Evolutionary conservation across 495 filamentous ascomycete species (phyloP).

Genomic region (Acidiella bohemica): DNA sequence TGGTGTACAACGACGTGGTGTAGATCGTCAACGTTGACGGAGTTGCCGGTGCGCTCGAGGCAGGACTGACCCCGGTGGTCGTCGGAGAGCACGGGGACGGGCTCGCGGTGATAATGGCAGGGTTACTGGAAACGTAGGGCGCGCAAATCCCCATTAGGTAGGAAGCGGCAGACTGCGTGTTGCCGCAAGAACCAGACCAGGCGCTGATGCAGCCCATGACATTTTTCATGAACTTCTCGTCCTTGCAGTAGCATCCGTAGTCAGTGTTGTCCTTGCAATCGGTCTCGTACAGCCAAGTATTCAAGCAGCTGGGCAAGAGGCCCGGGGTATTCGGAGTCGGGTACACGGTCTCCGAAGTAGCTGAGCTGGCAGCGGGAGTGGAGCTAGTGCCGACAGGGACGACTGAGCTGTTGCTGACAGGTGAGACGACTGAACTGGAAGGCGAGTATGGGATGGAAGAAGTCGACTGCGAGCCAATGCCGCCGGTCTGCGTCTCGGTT

Average conservation of each 20-base stretch:
- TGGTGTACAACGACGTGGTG: slow-evolving; percentile 8
- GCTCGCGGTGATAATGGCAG: slow-evolving; percentile 65
- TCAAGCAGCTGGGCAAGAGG: slow-evolving; percentile 76
- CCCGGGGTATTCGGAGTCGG: slow-evolving; percentile 43
- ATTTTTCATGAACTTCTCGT: slow-evolving; percentile 58
- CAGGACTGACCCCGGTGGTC: slow-evolving; percentile 7
- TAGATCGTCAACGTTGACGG: slow-evolving; percentile 7
- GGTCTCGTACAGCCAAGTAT: slow-evolving; percentile 71
- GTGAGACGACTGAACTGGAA: not conserved
- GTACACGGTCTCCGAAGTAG: slow-evolving; percentile 19
- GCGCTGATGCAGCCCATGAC: slow-evolving; percentile 71
- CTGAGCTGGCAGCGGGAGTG: slow-evolving; percentile 16
- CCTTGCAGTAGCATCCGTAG: slow-evolving; percentile 73
- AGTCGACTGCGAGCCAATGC: not conserved
- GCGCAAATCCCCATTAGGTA: slow-evolving; percentile 87
- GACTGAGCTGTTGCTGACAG: slow-evolving; percentile 2
- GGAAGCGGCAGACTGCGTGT: slow-evolving; percentile 56
- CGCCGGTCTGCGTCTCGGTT: slow-evolving; percentile 13
- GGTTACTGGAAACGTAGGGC: slow-evolving; percentile 57
- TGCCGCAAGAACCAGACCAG: slow-evolving; percentile 51
- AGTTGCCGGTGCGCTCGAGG: slow-evolving; percentile 6
- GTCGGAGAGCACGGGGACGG: slow-evolving; percentile 47
- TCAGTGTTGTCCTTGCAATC: slow-evolving; percentile 78
- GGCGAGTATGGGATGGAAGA: not conserved
- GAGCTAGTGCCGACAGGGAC: slow-evolving; percentile 14